phyloP scores from a whole-genome alignment of 768 basidiomycete genomes.

The Mycena filopes region DNA sequence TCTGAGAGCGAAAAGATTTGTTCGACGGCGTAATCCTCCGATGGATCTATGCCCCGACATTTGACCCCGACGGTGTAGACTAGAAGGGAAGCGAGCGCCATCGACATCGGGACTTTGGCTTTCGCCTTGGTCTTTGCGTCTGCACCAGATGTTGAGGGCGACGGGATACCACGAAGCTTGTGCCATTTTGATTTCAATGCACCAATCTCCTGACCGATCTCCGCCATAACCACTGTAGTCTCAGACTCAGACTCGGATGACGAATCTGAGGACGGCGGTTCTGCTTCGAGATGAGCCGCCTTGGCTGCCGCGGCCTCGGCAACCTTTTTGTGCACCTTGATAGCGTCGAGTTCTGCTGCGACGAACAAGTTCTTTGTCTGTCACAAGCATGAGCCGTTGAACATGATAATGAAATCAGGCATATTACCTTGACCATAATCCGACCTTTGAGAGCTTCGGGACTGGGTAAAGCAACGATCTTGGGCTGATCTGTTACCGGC shows the following conservation, averaged over 20 bases:
- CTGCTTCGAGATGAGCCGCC: constrained; percentile 39
- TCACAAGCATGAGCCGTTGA: neutral
- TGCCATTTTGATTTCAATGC: constrained; percentile 42
- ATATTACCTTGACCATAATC: constrained; percentile 84
- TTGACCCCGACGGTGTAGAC: constrained; percentile 98
- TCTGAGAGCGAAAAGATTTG: constrained; percentile 96
- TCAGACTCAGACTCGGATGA: constrained; percentile 42
- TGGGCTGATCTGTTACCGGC: constrained; percentile 54
- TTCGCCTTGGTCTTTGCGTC: constrained; percentile 37
- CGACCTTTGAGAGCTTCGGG: constrained; percentile 83
- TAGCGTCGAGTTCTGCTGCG: constrained; percentile 64
- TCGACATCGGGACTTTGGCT: constrained; percentile 77
- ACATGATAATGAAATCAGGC: constrained; percentile 23
- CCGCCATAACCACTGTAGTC: constrained; percentile 29
- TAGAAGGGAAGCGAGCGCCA: constrained; percentile 77
- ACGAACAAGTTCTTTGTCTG: constrained; percentile 85
- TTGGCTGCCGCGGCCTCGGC: constrained; percentile 32
- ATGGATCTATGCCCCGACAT: constrained; percentile 92
- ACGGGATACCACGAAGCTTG: constrained; percentile 39
- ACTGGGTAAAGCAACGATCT: constrained; percentile 75
- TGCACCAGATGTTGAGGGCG: constrained; percentile 17
- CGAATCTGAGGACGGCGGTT: constrained; percentile 34
- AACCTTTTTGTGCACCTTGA: constrained; percentile 50
- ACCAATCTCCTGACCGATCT: constrained; percentile 33
- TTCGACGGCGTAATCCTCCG: constrained; percentile 84